Percentiles rank a stretch among this genome's conserved stretches.
Evolutionary conservation across 2,329 filamentous ascomycete genomes (phyloP).

Genomic region (Clonostachys rhizophaga): DNA sequence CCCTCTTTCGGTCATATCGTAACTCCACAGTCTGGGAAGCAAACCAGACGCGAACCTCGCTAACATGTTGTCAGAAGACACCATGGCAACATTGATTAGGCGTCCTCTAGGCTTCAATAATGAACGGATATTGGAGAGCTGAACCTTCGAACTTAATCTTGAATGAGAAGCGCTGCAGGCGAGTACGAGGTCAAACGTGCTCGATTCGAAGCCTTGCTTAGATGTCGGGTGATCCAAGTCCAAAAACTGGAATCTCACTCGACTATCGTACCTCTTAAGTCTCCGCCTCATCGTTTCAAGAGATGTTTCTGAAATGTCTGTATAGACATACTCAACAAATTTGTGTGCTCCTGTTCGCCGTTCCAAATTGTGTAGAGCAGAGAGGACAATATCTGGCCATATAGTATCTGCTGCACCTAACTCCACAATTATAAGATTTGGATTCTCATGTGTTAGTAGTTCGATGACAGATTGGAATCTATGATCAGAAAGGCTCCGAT

Average conservation of each 20-base stretch:
- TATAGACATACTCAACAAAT: constrained; percentile 10
- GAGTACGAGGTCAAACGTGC: constrained; percentile 15
- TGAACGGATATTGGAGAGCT: background rate
- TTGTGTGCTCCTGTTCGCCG: constrained; percentile 23
- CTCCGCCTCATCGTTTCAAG: constrained; percentile 5
- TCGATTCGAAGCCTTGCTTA: constrained; percentile 12
- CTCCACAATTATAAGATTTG: constrained; percentile 2
- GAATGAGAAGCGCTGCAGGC: constrained; percentile 17
- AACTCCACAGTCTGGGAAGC: constrained; percentile 24
- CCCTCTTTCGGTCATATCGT: background rate
- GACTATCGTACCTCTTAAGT: too few relatives aligned
- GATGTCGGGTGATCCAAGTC: constrained; percentile 17
- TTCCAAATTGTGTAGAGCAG: constrained; percentile 30
- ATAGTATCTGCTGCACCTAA: constrained; percentile 1
- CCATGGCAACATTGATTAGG: constrained; percentile 1
- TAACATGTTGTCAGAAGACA: background rate
- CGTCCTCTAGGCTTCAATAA: constrained; percentile 4
- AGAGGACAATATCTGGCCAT: background rate
- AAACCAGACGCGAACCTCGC: background rate
- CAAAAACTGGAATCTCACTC: constrained; percentile 20
- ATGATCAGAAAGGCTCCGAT: background rate
- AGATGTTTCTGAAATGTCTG: constrained; percentile 12
- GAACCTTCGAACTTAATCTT: constrained; percentile 5
- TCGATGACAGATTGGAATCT: background rate
- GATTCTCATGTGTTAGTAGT: constrained; percentile 2